Evolutionary conservation across 192 early-diverging fungal species (phyloP).

Genomic region (Coemansia sp.): DNA sequence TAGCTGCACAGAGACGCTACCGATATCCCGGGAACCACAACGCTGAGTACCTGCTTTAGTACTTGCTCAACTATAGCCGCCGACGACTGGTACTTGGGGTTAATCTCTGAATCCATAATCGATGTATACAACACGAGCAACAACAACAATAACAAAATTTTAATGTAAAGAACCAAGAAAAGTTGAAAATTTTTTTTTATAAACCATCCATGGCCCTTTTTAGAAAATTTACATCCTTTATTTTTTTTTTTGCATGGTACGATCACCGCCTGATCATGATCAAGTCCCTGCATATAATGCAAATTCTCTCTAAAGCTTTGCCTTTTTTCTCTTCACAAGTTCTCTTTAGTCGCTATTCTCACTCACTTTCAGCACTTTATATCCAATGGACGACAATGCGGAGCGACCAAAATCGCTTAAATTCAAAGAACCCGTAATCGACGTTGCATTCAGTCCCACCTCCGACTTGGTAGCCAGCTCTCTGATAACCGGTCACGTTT

Average conservation of each 20-base stretch:
- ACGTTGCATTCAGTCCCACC: slow-evolving; percentile 51
- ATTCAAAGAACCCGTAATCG: slow-evolving; percentile 56
- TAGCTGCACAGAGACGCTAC: slow-evolving; percentile 68
- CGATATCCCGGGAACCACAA: slow-evolving; percentile 63
- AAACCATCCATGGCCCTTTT: no score
- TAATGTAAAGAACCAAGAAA: background rate
- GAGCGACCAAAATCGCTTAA: slow-evolving; percentile 51
- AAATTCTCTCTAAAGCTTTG: background rate
- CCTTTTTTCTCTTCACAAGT: slow-evolving; percentile 5
- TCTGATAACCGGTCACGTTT: slow-evolving; percentile 56
- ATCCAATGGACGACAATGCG: slow-evolving; percentile 46
- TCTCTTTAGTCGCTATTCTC: background rate
- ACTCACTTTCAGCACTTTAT: background rate
- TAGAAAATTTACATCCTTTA: background rate
- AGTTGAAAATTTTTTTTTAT: background rate
- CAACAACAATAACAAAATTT: background rate
- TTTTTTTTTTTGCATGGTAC: background rate
- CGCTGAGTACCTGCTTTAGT: slow-evolving; percentile 58
- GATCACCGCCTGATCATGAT: slow-evolving; percentile 4
- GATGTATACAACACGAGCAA: background rate
- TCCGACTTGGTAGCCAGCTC: slow-evolving; percentile 50
- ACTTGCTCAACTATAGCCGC: slow-evolving; percentile 51
- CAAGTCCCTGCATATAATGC: slow-evolving; percentile 5
- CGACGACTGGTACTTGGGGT: slow-evolving; percentile 40
- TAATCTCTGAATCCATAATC: slow-evolving; percentile 14